Conservation (phyloP, 331 rosid genomes). For the Malus hybrid region DNA sequence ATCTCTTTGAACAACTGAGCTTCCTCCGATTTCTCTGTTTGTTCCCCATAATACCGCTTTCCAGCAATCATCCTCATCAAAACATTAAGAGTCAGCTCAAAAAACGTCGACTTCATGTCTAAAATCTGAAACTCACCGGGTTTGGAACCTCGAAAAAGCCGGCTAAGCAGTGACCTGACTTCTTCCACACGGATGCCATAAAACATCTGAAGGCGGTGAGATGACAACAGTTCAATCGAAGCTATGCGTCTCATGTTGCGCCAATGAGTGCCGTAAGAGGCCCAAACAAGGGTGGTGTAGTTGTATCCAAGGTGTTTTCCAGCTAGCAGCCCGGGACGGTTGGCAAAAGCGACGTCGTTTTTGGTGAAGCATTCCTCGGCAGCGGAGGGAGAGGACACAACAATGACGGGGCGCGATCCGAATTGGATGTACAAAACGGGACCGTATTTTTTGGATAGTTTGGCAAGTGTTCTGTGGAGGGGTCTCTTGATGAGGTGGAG, state of each 20-base stretch:
- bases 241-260: constrained; percentile 36
- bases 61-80: constrained; percentile 37
- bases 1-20: constrained; percentile 20
- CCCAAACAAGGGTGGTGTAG: constrained; percentile 32
- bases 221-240: constrained; percentile 22
- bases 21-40: constrained; percentile 2
- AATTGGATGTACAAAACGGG: constrained; percentile 23
- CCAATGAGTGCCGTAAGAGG: constrained; percentile 34
- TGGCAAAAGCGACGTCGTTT: constrained; percentile 29
- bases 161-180: constrained; percentile 8
- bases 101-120: constrained; percentile 28
- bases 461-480: constrained; percentile 26
- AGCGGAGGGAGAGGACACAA: constrained; percentile 31
- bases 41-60: constrained; percentile 24
- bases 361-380: constrained; percentile 32
- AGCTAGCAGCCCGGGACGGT: constrained; percentile 26
- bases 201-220: constrained; percentile 22
- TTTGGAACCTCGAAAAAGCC: constrained; percentile 2
- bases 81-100: constrained; percentile 28
- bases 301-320: constrained; percentile 35
- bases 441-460: constrained; percentile 19
- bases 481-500: constrained; percentile 34
- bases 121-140: not conserved
- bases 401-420: constrained; percentile 32
- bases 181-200: constrained; percentile 16